phyloP scores from a whole-genome alignment of 106 monocot species.

The Apostasia ramifera region DNA sequence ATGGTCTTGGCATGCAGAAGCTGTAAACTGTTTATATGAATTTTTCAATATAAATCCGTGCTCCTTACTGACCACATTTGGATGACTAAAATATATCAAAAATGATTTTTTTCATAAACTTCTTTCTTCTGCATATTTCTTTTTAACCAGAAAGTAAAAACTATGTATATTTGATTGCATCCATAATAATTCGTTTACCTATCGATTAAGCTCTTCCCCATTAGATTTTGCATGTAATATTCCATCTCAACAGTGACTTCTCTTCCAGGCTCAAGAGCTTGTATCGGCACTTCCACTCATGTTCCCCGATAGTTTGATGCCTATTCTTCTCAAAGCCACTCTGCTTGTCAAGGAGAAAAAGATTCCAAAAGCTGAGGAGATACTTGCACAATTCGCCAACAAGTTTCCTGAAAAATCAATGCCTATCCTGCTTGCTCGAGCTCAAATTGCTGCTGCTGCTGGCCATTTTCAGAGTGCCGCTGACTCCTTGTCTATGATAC shows the following conservation, averaged over 20 bases:
- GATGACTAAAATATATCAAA: too few species aligned
- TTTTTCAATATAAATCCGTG: too few species aligned
- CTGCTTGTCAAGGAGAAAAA: constrained; percentile 74
- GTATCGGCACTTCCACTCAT: constrained; percentile 40
- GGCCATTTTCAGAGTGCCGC: constrained; percentile 58
- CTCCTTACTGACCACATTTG: too few species aligned
- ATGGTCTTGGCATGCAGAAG: too few species aligned
- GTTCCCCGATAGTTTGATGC: constrained; percentile 54
- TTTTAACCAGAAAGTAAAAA: too few species aligned
- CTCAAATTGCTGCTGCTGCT: constrained; percentile 85
- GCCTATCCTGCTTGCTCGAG: constrained; percentile 63
- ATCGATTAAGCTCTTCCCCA: too few species aligned
- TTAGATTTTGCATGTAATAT: neutral
- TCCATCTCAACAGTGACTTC: neutral
- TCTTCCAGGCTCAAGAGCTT: constrained; percentile 77
- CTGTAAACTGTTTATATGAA: too few species aligned
- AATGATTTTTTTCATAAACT: too few species aligned
- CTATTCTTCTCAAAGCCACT: constrained; percentile 81
- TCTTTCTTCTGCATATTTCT: too few species aligned
- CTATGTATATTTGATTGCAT: too few species aligned
- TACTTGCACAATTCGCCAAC: constrained; percentile 49
- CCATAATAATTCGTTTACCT: too few species aligned
- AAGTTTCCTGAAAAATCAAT: constrained; percentile 59
- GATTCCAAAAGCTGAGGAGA: constrained; percentile 71
- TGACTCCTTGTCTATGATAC: constrained; percentile 64